Evolutionary conservation across 78 protist genomes (phyloP).

Genomic region (Diacronema lutheri): DNA sequence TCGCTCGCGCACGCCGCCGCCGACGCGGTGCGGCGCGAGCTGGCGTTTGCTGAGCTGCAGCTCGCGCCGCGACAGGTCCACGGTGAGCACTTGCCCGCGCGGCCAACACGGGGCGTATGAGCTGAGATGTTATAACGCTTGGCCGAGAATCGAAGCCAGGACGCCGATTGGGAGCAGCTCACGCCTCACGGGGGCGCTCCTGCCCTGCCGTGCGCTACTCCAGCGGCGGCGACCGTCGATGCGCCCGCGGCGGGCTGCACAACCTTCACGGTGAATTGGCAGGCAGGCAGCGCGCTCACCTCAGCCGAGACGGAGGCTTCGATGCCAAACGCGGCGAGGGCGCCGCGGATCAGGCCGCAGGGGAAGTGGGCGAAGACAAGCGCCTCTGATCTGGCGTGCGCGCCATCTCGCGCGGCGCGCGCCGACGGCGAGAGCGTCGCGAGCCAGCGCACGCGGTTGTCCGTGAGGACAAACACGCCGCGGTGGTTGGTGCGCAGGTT

Average conservation of each 20-base stretch:
- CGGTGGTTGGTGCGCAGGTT: constrained; percentile 39
- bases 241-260: not conserved
- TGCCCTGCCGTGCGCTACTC: too few species aligned
- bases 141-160: too few species aligned
- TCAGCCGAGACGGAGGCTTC: not conserved
- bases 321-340: constrained; percentile 15
- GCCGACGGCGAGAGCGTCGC: not conserved
- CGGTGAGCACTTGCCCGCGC: too few species aligned
- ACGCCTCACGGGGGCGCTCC: too few species aligned
- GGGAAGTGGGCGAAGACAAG: not conserved
- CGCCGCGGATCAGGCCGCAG: constrained; percentile 51
- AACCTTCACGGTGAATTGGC: not conserved
- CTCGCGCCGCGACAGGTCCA: too few species aligned
- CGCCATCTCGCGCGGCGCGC: not conserved
- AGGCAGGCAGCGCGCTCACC: not conserved
- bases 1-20: too few species aligned
- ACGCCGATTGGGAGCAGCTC: too few species aligned
- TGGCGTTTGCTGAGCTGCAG: too few species aligned
- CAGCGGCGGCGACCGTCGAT: too few species aligned
- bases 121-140: too few species aligned
- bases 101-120: too few species aligned
- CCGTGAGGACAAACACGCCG: constrained; percentile 24
- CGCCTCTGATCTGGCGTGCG: not conserved
- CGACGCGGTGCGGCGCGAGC: too few species aligned
- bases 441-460: not conserved